Base-by-base conservation (phyloP, 139 green algal genomes). In the Micromonas pusilla region DNA sequence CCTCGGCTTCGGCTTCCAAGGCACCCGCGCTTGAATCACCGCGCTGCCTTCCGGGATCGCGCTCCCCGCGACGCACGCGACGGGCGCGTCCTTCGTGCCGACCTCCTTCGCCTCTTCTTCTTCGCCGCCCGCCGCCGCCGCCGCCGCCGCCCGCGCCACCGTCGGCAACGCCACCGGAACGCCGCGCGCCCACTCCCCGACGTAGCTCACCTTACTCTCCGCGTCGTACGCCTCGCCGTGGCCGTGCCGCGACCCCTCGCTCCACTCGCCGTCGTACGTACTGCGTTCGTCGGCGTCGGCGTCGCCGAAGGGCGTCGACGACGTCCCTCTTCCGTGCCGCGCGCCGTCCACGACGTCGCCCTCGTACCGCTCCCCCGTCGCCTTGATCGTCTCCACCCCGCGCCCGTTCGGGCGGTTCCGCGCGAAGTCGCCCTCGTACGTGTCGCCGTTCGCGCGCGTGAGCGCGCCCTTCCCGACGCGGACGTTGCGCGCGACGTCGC, bases 261-360 rank as follows among this genome's bases (percentile, higher is more conserved):
- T 34, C 68, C 37, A 39, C 68, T 6, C 45, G 45, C 45, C 45
- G 16, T 57, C 45, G 45, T 57, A 57, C 45, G 45, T 57, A n/a
- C n/a, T n/a, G n/a, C n/a, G n/a, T n/a, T n/a, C n/a, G n/a, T n/a
- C n/a, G n/a, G n/a, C n/a, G n/a, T n/a, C n/a, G n/a, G 45, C 45
- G 9, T 57, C 45, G 9, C 45, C 9, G 45, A 9, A 57, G 9
- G 45, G 45, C 45, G 45, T 23, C 45, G 45, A 9, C 45, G 45
- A 76, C n/a, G 68, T 79, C 16, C 72, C 72, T 28, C 74, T 28
- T 23, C 73, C 63, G 53, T 80, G 73, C 60, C 39, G 52, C 54
- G 23, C 26, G 3, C 76, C 66, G 36, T 81, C 21, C 60, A 45
- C 54, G 57, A 57, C 77, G 19, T 75, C 76, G 62, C 76, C 76